phyloP scores from a whole-genome alignment of 2,329 filamentous ascomycete species.

The Juglanconis juglandina region DNA sequence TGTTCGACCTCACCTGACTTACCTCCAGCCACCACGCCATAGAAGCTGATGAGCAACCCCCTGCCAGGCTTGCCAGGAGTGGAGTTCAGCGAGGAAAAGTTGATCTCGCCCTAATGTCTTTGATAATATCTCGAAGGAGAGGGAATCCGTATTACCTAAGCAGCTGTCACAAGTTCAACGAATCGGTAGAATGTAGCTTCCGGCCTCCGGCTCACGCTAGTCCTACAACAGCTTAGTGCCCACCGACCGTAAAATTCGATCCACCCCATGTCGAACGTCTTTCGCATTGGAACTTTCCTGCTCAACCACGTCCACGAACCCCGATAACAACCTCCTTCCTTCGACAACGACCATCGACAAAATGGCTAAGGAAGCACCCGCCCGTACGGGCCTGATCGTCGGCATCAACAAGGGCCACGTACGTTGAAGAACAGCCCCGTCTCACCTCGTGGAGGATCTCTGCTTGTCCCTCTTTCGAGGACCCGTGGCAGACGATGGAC shows the following conservation, averaged over 20 bases:
- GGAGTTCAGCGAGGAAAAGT: no score
- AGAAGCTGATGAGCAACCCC: no score
- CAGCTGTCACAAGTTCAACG: background rate
- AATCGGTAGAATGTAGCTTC: background rate
- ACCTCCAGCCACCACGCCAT: no score
- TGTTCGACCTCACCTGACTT: no score
- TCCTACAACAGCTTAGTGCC: slow-evolving; percentile 3
- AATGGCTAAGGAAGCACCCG: slow-evolving; percentile 60
- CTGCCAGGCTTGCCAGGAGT: no score
- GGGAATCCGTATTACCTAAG: background rate
- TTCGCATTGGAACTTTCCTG: background rate
- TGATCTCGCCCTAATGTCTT: no score
- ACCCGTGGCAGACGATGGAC: slow-evolving; percentile 57
- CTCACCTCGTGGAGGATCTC: slow-evolving; percentile 75
- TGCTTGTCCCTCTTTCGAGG: slow-evolving; percentile 41
- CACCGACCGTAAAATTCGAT: background rate
- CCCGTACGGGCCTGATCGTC: slow-evolving; percentile 56
- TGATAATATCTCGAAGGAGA: background rate
- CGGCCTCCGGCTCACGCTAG: slow-evolving; percentile 5
- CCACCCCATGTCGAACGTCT: background rate
- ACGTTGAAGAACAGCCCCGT: slow-evolving; percentile 48
- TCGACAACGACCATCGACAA: slow-evolving; percentile 30
- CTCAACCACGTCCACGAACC: slow-evolving; percentile 11
- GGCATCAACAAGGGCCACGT: slow-evolving; percentile 65
- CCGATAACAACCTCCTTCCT: background rate